These are phyloP conservation scores for Populus ilicifolia DNA, from an alignment of 345 rosid genomes.

Conservation along the genomic window DNA sequence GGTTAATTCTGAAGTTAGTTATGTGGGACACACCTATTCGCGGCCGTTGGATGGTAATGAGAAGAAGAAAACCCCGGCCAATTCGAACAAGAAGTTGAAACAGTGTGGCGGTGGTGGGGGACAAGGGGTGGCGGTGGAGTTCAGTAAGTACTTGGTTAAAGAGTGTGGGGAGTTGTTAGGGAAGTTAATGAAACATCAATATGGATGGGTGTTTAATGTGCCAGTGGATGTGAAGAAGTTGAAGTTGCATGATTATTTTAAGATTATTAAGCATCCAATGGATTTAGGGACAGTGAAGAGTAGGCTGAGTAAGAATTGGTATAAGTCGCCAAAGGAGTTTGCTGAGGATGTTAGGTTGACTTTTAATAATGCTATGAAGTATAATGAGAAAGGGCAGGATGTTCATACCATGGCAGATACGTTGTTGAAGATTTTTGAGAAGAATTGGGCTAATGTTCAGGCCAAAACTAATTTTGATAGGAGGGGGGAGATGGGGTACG, in stretches of 20 bases:
- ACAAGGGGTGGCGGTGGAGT: conserved; percentile 30
- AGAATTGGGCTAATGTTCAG: conserved; percentile 53
- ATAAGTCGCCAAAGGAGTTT: conserved; percentile 66
- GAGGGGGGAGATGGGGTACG: conserved; percentile 26
- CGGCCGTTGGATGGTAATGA: conserved; percentile 29
- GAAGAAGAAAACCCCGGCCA: conserved; percentile 25
- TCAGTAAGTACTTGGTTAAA: conserved; percentile 45
- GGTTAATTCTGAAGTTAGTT: conserved; percentile 49
- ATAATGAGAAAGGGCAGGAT: conserved; percentile 84
- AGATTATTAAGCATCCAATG: conserved; percentile 77
- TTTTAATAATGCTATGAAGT: conserved; percentile 73
- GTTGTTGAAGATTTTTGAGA: conserved; percentile 59
- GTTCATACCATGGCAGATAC: conserved; percentile 70
- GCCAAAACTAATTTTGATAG: conserved; percentile 32
- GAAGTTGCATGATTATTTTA: conserved; percentile 70
- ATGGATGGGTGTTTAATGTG: conserved; percentile 75
- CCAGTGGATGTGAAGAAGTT: conserved; percentile 79
- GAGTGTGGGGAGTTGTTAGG: conserved; percentile 55
- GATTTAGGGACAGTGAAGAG: conserved; percentile 84
- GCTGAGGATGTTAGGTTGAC: conserved; percentile 85
- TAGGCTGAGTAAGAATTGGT: conserved; percentile 58
- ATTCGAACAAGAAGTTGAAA: conserved; percentile 44
- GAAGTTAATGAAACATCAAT: conserved; percentile 77
- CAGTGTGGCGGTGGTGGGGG: conserved; percentile 5
- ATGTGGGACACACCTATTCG: conserved; percentile 33